Evolutionary conservation across 202 grass and related monocot genomes (phyloP).

Genomic region (Musa balbisiana): DNA sequence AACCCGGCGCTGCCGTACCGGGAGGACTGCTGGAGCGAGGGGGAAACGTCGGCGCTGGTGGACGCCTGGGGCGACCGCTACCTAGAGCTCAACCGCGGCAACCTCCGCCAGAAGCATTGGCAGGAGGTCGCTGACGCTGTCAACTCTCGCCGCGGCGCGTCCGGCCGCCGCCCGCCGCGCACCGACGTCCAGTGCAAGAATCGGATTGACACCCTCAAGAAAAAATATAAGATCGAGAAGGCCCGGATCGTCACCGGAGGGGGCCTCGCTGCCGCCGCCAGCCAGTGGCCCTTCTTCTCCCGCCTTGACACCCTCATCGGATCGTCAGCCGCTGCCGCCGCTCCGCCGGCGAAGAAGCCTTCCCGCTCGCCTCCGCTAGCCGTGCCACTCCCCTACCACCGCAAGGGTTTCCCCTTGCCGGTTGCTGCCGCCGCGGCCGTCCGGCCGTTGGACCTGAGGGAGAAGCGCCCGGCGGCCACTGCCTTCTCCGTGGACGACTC

Average conservation of each 20-base stretch:
- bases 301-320: slow-evolving; percentile 74
- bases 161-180: slow-evolving; percentile 59
- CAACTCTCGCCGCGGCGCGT: slow-evolving; percentile 49
- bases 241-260: not conserved
- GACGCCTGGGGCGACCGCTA: slow-evolving; percentile 79
- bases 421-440: slow-evolving; percentile 27
- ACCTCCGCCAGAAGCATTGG: slow-evolving; percentile 98
- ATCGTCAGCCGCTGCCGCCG: slow-evolving; percentile 31
- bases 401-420: slow-evolving; percentile 14
- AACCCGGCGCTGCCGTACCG: slow-evolving; percentile 79
- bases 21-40: slow-evolving; percentile 99
- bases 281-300: slow-evolving; percentile 56
- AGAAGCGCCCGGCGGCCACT: not conserved
- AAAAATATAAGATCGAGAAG: slow-evolving; percentile 9
- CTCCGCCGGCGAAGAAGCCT: slow-evolving; percentile 27
- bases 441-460: not conserved
- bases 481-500: slow-evolving; percentile 11
- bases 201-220: slow-evolving; percentile 9
- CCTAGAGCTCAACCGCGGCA: slow-evolving; percentile 81
- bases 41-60: slow-evolving; percentile 76
- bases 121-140: slow-evolving; percentile 79
- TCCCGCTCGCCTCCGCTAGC: slow-evolving; percentile 25
- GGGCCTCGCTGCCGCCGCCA: slow-evolving; percentile 17
- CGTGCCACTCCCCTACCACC: slow-evolving; percentile 18
- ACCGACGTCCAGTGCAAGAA: slow-evolving; percentile 9